These are phyloP conservation scores for Penicillium glabrum DNA, from an alignment of 2,329 filamentous ascomycete genomes.

Conservation along the genomic window DNA sequence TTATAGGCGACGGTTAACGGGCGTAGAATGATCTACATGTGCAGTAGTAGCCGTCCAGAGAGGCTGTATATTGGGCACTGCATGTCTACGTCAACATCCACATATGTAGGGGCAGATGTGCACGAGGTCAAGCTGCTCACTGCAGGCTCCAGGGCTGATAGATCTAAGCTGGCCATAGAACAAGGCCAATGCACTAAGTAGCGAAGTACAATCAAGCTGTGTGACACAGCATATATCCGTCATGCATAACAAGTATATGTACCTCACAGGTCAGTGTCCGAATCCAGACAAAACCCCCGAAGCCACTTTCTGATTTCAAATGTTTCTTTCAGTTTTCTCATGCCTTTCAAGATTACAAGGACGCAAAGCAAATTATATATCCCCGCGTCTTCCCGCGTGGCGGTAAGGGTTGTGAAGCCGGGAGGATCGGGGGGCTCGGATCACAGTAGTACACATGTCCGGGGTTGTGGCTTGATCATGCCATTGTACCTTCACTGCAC, in stretches of 20 bases:
- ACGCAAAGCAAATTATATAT: not conserved
- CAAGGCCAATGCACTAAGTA: not conserved
- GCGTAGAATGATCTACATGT: not conserved
- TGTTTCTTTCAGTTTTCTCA: not conserved
- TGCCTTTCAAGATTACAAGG: not conserved
- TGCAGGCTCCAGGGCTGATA: not conserved
- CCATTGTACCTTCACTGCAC: not conserved
- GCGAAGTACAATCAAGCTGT: not conserved
- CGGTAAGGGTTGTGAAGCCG: not conserved
- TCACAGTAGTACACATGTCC: not conserved
- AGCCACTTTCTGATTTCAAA: not conserved
- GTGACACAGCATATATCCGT: not conserved
- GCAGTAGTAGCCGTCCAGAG: not conserved
- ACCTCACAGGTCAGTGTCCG: not conserved
- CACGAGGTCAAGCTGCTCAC: not conserved
- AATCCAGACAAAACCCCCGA: not conserved
- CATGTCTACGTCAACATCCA: not conserved
- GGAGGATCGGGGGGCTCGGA: not conserved
- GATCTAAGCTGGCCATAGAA: not conserved
- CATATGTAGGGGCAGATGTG: not conserved
- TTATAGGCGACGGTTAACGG: not conserved
- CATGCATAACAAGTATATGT: not conserved
- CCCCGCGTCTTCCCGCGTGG: constrained; percentile 7
- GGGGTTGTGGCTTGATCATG: not conserved
- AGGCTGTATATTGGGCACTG: not conserved